These are phyloP conservation scores for Multifurca ochricompacta DNA, from an alignment of 768 basidiomycete genomes.

Conservation along the genomic window DNA sequence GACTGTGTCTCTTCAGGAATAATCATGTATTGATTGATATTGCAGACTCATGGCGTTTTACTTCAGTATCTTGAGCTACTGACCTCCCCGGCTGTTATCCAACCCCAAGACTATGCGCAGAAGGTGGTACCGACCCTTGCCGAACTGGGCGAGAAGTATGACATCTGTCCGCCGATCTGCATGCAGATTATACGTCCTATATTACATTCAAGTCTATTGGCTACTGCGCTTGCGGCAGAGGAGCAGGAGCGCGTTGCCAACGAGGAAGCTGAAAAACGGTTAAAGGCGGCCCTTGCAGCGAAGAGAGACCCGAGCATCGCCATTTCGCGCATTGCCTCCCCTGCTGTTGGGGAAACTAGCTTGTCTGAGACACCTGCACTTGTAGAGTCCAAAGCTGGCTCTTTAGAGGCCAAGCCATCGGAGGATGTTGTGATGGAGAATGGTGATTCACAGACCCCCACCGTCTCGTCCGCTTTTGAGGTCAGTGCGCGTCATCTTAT, in stretches of 20 bases:
- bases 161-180: constrained; percentile 76
- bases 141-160: constrained; percentile 68
- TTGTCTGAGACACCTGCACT: not conserved
- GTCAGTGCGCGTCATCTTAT: not conserved
- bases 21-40: constrained; percentile 13
- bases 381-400: not conserved
- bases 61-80: constrained; percentile 90
- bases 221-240: constrained; percentile 52
- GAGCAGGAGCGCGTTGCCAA: constrained; percentile 62
- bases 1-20: constrained; percentile 14
- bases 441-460: constrained; percentile 29
- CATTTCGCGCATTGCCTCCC: constrained; percentile 58
- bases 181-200: constrained; percentile 93
- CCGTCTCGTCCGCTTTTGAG: constrained; percentile 11
- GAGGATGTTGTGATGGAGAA: constrained; percentile 49
- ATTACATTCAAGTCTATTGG: constrained; percentile 54
- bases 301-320: constrained; percentile 60
- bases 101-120: constrained; percentile 63
- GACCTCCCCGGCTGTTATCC: constrained; percentile 58
- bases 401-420: constrained; percentile 10
- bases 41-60: constrained; percentile 82
- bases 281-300: constrained; percentile 72
- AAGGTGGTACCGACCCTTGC: constrained; percentile 66
- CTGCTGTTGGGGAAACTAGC: constrained; percentile 30
- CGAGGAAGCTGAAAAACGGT: constrained; percentile 71